A percentile compares a stretch with the other conserved stretches of the same genome.
Evolutionary conservation across 768 basidiomycete genomes (phyloP).

Genomic region (Mrakia gelida): DNA sequence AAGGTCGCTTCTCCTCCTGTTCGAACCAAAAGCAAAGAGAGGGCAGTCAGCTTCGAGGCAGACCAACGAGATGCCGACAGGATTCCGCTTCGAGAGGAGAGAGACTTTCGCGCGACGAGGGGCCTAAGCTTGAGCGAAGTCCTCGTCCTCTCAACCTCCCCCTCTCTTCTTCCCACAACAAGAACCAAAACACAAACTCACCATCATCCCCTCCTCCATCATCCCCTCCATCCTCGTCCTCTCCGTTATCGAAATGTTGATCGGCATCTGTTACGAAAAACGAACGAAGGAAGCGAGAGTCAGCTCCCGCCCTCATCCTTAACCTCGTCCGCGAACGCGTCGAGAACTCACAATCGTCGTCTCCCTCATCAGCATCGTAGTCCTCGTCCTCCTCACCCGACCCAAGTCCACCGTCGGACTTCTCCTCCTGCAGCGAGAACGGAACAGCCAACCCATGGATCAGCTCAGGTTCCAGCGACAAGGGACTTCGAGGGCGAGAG

Average conservation of each 20-base stretch:
- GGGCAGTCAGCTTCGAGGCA: not conserved
- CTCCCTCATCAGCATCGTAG: constrained; percentile 32
- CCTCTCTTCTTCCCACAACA: not conserved
- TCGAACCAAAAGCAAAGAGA: not conserved
- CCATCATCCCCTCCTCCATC: constrained; percentile 28
- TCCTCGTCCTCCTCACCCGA: constrained; percentile 27
- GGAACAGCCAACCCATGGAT: not conserved
- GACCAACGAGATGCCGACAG: not conserved
- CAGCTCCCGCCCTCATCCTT: no score
- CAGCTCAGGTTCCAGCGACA: not conserved
- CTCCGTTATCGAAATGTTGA: constrained; percentile 32
- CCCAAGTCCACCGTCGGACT: constrained; percentile 10
- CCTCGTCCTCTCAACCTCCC: not conserved
- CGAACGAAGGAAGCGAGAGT: not conserved
- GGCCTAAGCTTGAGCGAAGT: not conserved
- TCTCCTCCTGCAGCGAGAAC: constrained; percentile 10
- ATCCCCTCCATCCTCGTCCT: constrained; percentile 29
- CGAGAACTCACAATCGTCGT: constrained; percentile 29
- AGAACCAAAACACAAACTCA: not conserved
- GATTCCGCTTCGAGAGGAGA: not conserved
- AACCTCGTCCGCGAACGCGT: not conserved
- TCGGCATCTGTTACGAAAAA: constrained; percentile 30
- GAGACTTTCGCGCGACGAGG: not conserved
- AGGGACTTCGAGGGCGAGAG: not conserved
- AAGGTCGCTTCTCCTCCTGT: constrained; percentile 27